Percentiles rank a stretch among this genome's conserved stretches.
Evolutionary conservation across 202 grass and related monocot species (phyloP).

Genomic region (Miscanthus sacchariflorus): DNA sequence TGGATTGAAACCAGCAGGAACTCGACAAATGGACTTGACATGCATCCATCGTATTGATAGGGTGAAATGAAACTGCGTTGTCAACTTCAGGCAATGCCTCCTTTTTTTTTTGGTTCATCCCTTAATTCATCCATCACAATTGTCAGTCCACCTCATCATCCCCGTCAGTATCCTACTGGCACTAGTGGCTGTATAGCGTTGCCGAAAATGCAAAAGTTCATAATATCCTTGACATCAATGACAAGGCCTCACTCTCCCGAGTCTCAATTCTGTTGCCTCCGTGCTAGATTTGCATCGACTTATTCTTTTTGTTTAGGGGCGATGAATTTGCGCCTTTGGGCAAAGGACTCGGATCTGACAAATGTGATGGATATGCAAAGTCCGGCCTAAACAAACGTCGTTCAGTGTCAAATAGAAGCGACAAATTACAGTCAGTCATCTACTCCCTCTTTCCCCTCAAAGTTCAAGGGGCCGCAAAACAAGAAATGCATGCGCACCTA

Average conservation of each 20-base stretch:
- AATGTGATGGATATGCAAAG: no score
- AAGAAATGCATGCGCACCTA: no score
- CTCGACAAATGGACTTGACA: background rate
- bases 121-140: background rate
- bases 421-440: no score
- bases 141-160: background rate
- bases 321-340: no score
- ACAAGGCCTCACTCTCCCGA: background rate
- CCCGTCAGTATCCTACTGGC: background rate
- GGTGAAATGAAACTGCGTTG: background rate
- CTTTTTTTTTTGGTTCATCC: background rate
- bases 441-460: no score
- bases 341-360: no score
- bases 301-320: no score
- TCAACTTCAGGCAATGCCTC: background rate
- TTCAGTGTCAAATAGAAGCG: no score
- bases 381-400: no score
- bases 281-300: no score
- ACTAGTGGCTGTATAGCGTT: background rate
- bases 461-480: no score
- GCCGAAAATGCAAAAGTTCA: background rate
- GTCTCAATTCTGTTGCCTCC: no score
- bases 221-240: background rate
- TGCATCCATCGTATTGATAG: background rate
- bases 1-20: background rate